phyloP scores from a whole-genome alignment of 2,329 filamentous ascomycete genomes.

The Mollisia scopiformis region DNA sequence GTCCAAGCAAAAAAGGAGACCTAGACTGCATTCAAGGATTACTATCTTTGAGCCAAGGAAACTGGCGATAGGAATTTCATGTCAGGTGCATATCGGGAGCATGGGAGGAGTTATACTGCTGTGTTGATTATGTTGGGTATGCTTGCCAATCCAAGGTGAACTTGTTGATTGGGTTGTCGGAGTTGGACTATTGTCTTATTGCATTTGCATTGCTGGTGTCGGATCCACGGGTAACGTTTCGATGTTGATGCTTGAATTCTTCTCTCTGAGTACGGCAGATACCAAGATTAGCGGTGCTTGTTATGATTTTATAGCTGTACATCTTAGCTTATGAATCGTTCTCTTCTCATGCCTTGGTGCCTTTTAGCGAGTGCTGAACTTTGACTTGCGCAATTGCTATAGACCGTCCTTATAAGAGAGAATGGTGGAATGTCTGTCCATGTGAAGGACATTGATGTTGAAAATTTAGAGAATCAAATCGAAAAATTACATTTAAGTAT shows the following conservation, averaged over 20 bases:
- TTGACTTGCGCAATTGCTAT: no score
- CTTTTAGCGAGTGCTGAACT: not conserved
- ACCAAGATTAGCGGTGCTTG: conserved; percentile 21
- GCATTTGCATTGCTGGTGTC: conserved; percentile 5
- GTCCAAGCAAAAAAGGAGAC: conserved; percentile 76
- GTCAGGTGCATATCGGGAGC: not conserved
- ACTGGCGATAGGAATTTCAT: conserved; percentile 61
- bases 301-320: not conserved
- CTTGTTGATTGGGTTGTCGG: conserved; percentile 5
- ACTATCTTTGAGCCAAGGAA: conserved; percentile 87
- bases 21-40: conserved; percentile 90
- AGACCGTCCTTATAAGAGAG: no score
- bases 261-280: conserved; percentile 16
- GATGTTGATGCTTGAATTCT: conserved; percentile 17
- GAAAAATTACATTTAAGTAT: no score
- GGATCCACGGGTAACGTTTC: conserved; percentile 12
- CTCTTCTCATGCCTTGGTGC: not conserved
- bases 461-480: no score
- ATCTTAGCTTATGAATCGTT: not conserved
- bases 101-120: conserved; percentile 1
- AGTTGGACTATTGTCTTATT: conserved; percentile 1
- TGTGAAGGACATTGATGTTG: no score
- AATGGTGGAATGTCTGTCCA: no score
- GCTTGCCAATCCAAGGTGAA: no score
- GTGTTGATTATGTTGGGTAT: no score